Evolutionary conservation across 805 yeast genomes (phyloP).

Genomic region (Kazachstania psychrophila): DNA sequence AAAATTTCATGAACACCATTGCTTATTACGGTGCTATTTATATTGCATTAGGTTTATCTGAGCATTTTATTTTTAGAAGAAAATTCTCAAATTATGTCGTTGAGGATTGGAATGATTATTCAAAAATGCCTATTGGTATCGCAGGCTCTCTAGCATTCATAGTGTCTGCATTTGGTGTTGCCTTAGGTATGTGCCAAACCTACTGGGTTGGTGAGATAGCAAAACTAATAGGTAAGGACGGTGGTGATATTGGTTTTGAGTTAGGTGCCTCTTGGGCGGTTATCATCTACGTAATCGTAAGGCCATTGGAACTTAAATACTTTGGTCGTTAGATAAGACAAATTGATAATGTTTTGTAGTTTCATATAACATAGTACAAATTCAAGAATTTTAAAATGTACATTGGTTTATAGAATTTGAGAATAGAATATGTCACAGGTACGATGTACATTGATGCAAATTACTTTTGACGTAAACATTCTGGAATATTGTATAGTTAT

Average conservation of each 20-base stretch:
- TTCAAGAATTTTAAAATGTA: no score
- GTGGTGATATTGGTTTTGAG: constrained; percentile 72
- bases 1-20: constrained; percentile 80
- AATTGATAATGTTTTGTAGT: no score
- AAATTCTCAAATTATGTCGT: constrained; percentile 51
- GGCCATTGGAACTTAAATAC: constrained; percentile 68
- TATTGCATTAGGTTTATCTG: constrained; percentile 59
- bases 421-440: no score
- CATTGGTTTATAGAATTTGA: no score
- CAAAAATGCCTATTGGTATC: constrained; percentile 57
- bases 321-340: constrained; percentile 37
- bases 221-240: constrained; percentile 41
- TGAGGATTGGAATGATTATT: constrained; percentile 47
- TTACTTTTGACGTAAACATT: no score
- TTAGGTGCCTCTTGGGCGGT: constrained; percentile 61
- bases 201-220: constrained; percentile 75
- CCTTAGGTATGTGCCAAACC: constrained; percentile 74
- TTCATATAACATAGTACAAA: no score
- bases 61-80: constrained; percentile 70
- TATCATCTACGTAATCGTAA: constrained; percentile 46
- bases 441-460: no score
- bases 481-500: no score
- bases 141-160: constrained; percentile 74
- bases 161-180: constrained; percentile 78
- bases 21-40: constrained; percentile 88